These are phyloP conservation scores for Articulospora tetracladia DNA, from an alignment of 495 filamentous ascomycete species.

Conservation along the genomic window DNA sequence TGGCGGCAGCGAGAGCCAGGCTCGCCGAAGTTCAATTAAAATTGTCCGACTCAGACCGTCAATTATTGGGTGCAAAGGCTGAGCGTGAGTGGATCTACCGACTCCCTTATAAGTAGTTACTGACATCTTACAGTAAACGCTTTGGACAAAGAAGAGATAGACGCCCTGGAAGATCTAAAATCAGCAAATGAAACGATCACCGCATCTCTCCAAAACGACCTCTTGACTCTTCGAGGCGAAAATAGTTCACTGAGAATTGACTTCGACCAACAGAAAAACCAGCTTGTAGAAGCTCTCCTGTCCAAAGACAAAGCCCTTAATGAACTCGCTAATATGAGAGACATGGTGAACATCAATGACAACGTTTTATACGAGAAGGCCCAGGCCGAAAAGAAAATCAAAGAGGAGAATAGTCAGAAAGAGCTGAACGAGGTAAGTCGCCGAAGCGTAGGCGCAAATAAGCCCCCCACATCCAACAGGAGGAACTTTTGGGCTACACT, in stretches of 20 bases:
- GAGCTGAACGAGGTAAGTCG: constrained; percentile 21
- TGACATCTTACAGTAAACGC: constrained; percentile 34
- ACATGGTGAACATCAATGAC: neutral
- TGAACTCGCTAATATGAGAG: constrained; percentile 29
- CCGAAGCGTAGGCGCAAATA: neutral
- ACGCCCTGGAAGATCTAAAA: constrained; percentile 48
- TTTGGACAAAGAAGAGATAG: constrained; percentile 41
- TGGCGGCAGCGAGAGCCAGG: constrained; percentile 25
- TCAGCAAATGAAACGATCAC: constrained; percentile 48
- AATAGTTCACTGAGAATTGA: constrained; percentile 37
- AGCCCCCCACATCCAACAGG: neutral
- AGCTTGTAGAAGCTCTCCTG: constrained; percentile 46
- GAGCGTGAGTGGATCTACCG: constrained; percentile 27
- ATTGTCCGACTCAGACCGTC: constrained; percentile 40
- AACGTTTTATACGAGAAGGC: neutral
- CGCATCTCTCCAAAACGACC: constrained; percentile 44
- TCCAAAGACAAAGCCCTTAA: constrained; percentile 51
- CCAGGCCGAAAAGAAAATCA: neutral
- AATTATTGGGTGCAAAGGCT: constrained; percentile 35
- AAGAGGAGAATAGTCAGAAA: constrained; percentile 4
- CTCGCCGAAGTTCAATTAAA: constrained; percentile 40
- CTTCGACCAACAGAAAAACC: constrained; percentile 44
- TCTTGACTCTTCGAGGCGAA: constrained; percentile 42
- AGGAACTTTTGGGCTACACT: neutral
- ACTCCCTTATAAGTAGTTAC: constrained; percentile 18